phyloP scores from a whole-genome alignment of 163 green algal genomes.

The Scenedesmus sp. region DNA sequence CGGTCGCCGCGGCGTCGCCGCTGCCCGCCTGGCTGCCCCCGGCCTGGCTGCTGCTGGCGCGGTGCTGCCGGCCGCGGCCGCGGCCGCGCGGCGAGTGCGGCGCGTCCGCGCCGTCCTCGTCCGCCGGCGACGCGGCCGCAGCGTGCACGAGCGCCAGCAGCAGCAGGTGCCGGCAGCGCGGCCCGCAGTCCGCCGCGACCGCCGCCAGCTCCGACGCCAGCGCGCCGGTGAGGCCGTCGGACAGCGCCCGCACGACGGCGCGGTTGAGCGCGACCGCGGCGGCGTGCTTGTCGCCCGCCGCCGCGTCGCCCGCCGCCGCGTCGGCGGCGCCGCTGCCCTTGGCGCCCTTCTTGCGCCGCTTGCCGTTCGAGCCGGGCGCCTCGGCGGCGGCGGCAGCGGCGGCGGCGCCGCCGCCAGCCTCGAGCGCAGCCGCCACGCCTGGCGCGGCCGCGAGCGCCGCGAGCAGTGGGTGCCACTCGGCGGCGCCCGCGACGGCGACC shows the following conservation, averaged over 20 bases:
- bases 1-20: neutral
- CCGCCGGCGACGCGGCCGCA: neutral
- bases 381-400: constrained; percentile 34
- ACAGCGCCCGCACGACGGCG: constrained; percentile 18
- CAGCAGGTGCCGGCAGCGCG: constrained; percentile 47
- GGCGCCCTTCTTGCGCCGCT: constrained; percentile 31
- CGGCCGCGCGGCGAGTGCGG: neutral
- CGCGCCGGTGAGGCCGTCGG: neutral
- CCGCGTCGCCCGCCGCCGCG: constrained; percentile 7
- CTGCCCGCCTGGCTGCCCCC: neutral
- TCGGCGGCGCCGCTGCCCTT: neutral
- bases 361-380: constrained; percentile 13
- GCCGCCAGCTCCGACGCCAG: constrained; percentile 9
- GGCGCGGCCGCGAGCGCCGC: constrained; percentile 13
- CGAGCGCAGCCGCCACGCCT: constrained; percentile 1
- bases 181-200: neutral
- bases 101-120: neutral
- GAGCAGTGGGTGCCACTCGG: constrained; percentile 46
- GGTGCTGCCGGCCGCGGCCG: neutral
- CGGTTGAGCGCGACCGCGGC: constrained; percentile 21
- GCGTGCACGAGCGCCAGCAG: constrained; percentile 45
- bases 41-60: constrained; percentile 5
- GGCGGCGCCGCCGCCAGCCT: neutral
- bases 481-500: neutral
- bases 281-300: constrained; percentile 18